Base-by-base conservation (phyloP, 2,329 filamentous ascomycete species). In the Colletotrichum truncatum region DNA sequence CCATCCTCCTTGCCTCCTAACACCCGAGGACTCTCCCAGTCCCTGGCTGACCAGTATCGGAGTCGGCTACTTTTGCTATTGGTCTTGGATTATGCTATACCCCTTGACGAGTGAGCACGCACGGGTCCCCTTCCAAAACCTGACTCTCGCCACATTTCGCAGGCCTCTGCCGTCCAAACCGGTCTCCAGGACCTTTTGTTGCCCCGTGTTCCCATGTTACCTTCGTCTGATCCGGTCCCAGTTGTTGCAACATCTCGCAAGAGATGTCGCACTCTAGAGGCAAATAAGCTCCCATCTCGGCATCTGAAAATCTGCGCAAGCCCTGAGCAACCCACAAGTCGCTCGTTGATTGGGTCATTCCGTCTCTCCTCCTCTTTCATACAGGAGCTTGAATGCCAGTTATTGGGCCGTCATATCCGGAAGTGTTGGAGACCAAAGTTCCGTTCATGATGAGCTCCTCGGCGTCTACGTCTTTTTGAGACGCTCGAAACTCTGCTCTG, bases 201-300 rank as follows among this genome's bases (percentile, higher is more conserved):
- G 56, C 49, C 41, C 62, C 49, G 56, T 55, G 62, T 61, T 32
- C 39, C 23, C 43, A 32, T 52, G 14, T 57, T 28, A 41, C 28
- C 49, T 49, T 62, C 62, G 48, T 65, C 56, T 65, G 56, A 65
- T 34, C 59, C 59, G n/a, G n/a, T n/a, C 21, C 14, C 39, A 18
- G 10, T 16, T 65, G 25, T 34, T 38, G 49, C 56, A 51, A 62
- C 32, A 38, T 21, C 23, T 62, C 49, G 62, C 49, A 49, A 48
- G 43, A 62, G 10, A 62, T 55, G 57, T 45, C 49, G 48, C 57
- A 38, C 41, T 43, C 16, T 23, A 41, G 28, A 53, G 49, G 26
- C 16, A 55, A 48, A 39, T 61, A 61, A 65, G 62, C 56, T 65
- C 41, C 57, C 56, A 54, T 62, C 57, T 62, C 62, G 62, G 62